A percentile compares a stretch with the other conserved stretches of the same genome.
These are phyloP conservation scores for Teratosphaeria pseudoeucalypti DNA, from an alignment of 2,329 filamentous ascomycete species.

Conservation along the genomic window DNA sequence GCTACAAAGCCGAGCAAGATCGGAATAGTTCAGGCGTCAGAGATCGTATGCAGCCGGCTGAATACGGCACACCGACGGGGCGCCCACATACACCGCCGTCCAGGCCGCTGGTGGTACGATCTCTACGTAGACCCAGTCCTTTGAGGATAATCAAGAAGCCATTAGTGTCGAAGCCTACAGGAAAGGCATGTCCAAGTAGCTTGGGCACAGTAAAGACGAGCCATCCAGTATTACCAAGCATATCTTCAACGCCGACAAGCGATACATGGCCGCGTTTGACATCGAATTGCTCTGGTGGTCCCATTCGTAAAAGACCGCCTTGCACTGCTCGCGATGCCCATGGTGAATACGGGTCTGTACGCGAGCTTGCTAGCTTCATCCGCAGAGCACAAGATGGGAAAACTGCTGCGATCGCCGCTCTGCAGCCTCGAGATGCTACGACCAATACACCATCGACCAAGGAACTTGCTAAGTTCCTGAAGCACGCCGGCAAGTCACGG, in stretches of 20 bases:
- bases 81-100: not conserved
- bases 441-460: not conserved
- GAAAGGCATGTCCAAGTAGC: not conserved
- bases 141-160: not conserved
- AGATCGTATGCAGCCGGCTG: not conserved
- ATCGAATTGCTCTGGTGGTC: not conserved
- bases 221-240: not conserved
- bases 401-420: not conserved
- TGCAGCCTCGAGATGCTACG: conserved; percentile 1
- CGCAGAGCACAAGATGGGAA: not conserved
- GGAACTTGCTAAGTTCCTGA: conserved; percentile 1
- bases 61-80: not conserved
- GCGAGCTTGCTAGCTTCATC: conserved; percentile 8
- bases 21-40: not conserved
- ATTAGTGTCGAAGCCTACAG: not conserved
- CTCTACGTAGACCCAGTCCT: not conserved
- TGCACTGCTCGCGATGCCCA: conserved; percentile 6
- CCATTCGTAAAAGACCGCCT: not conserved
- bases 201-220: not conserved
- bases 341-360: conserved; percentile 3
- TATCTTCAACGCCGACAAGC: not conserved
- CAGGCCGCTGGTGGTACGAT: not conserved
- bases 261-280: not conserved
- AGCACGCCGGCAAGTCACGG: not conserved
- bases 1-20: not conserved